Percentiles rank a stretch among this genome's conserved stretches.
These are phyloP conservation scores for Afroboletus lepidellus DNA, from an alignment of 1,284 basidiomycete genomes.

Conservation along the genomic window DNA sequence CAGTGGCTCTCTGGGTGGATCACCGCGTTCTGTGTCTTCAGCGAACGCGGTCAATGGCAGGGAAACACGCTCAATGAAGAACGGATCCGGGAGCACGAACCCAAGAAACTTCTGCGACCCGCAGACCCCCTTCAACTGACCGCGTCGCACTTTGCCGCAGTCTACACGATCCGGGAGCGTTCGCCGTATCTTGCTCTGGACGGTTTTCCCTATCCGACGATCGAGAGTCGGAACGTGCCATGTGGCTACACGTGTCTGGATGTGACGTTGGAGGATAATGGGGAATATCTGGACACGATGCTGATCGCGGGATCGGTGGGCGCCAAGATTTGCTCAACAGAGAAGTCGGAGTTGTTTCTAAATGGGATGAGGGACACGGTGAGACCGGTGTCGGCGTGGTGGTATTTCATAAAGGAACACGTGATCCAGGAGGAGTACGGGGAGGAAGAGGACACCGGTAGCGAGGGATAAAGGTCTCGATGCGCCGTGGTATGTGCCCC, in stretches of 20 bases:
- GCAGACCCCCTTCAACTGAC: conserved; percentile 30
- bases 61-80: conserved; percentile 34
- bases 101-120: conserved; percentile 34
- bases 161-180: conserved; percentile 30
- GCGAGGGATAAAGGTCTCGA: background rate
- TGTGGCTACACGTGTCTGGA: conserved; percentile 38
- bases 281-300: conserved; percentile 30
- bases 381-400: conserved; percentile 33
- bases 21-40: conserved; percentile 41
- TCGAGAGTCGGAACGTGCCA: conserved; percentile 35
- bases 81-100: conserved; percentile 28
- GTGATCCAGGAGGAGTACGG: background rate
- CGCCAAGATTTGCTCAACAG: conserved; percentile 33
- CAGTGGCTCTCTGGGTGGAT: conserved; percentile 39
- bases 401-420: conserved; percentile 26
- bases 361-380: conserved; percentile 34
- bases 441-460: background rate
- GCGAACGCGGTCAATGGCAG: conserved; percentile 34
- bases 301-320: conserved; percentile 44
- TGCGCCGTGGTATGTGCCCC: background rate
- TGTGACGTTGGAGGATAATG: conserved; percentile 40
- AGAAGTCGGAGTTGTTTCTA: conserved; percentile 30
- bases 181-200: conserved; percentile 34
- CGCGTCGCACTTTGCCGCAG: conserved; percentile 28
- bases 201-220: conserved; percentile 35